Conservation (phyloP, 116 monocot species). For the Zostera marina region DNA sequence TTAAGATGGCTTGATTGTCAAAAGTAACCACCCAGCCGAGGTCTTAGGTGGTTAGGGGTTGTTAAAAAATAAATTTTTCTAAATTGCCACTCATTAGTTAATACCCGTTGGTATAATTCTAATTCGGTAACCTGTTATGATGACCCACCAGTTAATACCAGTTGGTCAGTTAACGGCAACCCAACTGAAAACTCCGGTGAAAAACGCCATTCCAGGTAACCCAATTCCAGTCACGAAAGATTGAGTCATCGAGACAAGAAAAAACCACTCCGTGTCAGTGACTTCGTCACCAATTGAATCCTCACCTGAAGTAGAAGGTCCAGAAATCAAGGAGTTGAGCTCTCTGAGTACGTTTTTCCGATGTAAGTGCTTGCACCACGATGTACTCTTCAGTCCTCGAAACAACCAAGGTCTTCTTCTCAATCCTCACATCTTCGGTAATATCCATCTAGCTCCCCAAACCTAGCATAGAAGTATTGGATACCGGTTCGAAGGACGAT, state of each 20-base stretch:
- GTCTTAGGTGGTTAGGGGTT: no score
- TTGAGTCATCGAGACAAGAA: conserved; percentile 58
- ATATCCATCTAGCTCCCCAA: conserved; percentile 83
- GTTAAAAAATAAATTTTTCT: no score
- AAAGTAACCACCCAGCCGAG: no score
- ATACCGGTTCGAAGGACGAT: conserved; percentile 22
- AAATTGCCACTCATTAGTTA: no score
- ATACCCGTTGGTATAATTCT: no score
- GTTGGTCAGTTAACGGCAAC: conserved; percentile 23
- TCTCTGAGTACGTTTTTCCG: conserved; percentile 43
- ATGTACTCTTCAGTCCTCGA: conserved; percentile 8
- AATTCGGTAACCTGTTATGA: no score
- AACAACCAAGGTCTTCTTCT: conserved; percentile 11
- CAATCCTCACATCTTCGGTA: conserved; percentile 51
- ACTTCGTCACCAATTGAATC: conserved; percentile 51
- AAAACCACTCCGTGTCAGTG: conserved; percentile 74
- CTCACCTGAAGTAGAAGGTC: conserved; percentile 13
- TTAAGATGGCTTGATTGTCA: no score
- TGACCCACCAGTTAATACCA: no score
- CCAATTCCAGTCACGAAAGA: conserved; percentile 31
- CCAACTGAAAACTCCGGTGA: conserved; percentile 29
- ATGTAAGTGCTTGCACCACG: conserved; percentile 44
- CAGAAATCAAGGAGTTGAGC: conserved; percentile 48
- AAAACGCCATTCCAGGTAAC: conserved; percentile 13
- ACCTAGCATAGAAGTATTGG: conserved; percentile 37